Base-by-base conservation (phyloP, 1,284 basidiomycete genomes). In the Meira nashicola region DNA sequence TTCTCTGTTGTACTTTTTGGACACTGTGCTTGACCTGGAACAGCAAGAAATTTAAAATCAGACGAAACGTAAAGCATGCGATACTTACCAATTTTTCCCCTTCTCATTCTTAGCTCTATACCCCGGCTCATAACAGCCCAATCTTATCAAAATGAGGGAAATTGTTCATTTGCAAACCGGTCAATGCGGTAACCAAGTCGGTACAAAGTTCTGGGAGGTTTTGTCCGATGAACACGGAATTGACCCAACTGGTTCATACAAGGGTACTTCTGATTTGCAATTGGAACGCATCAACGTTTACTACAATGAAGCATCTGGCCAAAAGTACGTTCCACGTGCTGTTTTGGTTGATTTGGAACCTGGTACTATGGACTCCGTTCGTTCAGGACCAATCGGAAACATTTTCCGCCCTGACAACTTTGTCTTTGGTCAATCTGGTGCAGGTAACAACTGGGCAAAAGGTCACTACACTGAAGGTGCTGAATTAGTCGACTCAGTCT, bases 181-280 rank as follows among this genome's bases (percentile, higher is more conserved):
- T 63, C 76, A 78, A 67, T 78, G 77, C 66, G 77, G 77, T 70
- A 78, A 78, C 73, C 77, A 78, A 62, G 71, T 78, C 58, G 76
- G 77, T 88, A 89, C 90, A 84, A 95, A 95, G 83, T 96, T 97
- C 87, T 96, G 92, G 93, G 92, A 89, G 82, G 92, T 91, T 74
- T 68, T 97, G 79, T 93, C 91, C 63, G 92, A 96, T 80, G 93
- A 97, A 84, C 93, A 97, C 81, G 91, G 91, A 78, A 92, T 96
- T 80, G 90, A 90, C 81, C 84, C 83, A 80, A 89, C 92, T 83
- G 92, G 92, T 51, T 66, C 70, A 67, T 97, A 96, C 86, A 88
- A 89, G 81, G 94, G 94, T 77, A 89, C 88, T 79, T 89, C 89
- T 79, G 92, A 96, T 82, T 86, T 92, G 73, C 94, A 97, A 83